phyloP scores from a whole-genome alignment of 352 stramenopile species.

The Blastocystis sp. region DNA sequence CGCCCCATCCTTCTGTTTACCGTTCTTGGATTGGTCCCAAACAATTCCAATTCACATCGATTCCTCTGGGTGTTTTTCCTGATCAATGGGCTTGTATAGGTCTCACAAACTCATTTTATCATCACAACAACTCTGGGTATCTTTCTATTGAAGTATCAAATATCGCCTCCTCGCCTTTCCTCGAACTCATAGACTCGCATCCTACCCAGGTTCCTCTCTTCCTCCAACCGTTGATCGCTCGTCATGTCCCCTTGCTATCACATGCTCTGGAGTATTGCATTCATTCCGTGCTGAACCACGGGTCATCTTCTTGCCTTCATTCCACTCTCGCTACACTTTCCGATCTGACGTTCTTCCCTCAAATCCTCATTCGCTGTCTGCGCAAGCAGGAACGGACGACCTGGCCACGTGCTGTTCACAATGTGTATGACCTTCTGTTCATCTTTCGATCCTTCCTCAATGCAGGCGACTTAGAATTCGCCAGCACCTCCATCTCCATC shows the following conservation, averaged over 20 bases:
- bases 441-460: not conserved
- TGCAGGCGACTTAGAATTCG: not conserved
- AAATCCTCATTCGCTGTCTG: slow-evolving; percentile 1
- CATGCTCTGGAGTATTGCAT: not conserved
- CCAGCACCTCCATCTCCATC: not conserved
- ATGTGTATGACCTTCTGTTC: not conserved
- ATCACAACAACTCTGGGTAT: not conserved
- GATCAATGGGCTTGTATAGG: not conserved
- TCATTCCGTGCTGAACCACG: slow-evolving; percentile 25
- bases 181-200: not conserved
- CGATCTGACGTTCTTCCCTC: not conserved
- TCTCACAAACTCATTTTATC: not conserved
- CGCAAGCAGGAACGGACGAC: slow-evolving; percentile 39
- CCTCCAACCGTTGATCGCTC: not conserved
- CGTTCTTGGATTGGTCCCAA: slow-evolving; percentile 25
- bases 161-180: not conserved
- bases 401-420: not conserved
- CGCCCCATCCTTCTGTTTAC: not conserved
- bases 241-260: not conserved
- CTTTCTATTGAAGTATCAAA: not conserved
- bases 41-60: not conserved
- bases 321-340: not conserved
- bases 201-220: not conserved
- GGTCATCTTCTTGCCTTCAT: not conserved
- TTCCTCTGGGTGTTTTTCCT: not conserved